phyloP scores from a whole-genome alignment of 148 eudicot species.

The Cornus controversa region DNA sequence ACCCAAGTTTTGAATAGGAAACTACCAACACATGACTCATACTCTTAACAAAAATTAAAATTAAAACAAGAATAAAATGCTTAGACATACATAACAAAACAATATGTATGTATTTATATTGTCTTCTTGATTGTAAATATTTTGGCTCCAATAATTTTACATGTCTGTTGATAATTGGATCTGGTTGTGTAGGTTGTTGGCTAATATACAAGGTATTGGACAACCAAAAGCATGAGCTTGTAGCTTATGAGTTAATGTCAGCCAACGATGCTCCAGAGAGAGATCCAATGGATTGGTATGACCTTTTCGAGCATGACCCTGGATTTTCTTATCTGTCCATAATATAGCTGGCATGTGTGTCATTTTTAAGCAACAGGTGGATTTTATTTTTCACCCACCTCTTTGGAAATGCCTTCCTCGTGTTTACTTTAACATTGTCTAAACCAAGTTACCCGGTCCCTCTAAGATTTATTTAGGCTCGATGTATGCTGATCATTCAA shows the following conservation, averaged over 20 bases:
- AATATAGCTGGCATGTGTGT: background rate
- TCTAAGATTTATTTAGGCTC: background rate
- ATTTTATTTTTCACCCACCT: background rate
- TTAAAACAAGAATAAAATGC: background rate
- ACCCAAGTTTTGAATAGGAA: no score
- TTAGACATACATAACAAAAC: background rate
- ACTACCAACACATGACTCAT: background rate
- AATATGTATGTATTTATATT: background rate
- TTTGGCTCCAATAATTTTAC: background rate
- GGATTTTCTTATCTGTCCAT: background rate
- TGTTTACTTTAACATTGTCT: background rate
- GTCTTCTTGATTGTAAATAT: background rate
- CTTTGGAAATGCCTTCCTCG: background rate
- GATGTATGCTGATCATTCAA: background rate
- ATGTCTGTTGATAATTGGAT: constrained; percentile 10
- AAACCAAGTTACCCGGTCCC: background rate
- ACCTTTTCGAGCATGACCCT: background rate
- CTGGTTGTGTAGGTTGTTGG: constrained; percentile 70
- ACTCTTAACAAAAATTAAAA: background rate
- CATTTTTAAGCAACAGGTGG: background rate
- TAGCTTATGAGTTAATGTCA: constrained; percentile 88
- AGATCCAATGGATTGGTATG: constrained; percentile 97
- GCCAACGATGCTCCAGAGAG: constrained; percentile 97
- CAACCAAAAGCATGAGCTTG: constrained; percentile 48
- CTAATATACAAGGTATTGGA: constrained; percentile 57